Evolutionary conservation across 1,139 yeast species (phyloP), one percentile per base, ranked within the genome.

Genomic region (Yamadazyma dushanensis): DNA sequence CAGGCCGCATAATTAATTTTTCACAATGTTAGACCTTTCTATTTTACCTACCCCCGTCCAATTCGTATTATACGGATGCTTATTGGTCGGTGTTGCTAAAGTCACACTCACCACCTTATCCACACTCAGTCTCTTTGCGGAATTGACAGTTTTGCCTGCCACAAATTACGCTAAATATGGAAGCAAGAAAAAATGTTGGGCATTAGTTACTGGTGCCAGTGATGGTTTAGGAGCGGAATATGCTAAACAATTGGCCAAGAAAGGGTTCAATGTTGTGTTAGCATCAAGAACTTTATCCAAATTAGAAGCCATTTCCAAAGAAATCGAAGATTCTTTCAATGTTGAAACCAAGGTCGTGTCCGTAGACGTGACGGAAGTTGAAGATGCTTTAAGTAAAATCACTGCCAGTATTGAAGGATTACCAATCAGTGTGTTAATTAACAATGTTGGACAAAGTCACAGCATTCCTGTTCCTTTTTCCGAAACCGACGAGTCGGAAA

Each of bases 201-300:
- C 97, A 6, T 84, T 92, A 22, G 76, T 92, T 17, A 92, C 98
- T 5, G 99, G 99, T 41, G 95, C 97, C 5, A 87, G 97, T 33
- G 98, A 92, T 59, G 98, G 99, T 27, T 84, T 92, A 54, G 99
- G 99, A 41, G 88, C 89, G 56, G 96, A 92, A 58, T 92, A 77
- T 55, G 83, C 96, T 1, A 56, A 66, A 22, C 97, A 92, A 65
- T 73, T 92, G 63, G 98, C 98, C 14, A 62, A 75, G 38, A 80
- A 76, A 48, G 96, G 96, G 1, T 83, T 90, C 59, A 90, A 89
- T 51, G 61, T 92, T 33, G 81, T 86, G 5, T 70, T 94, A 48
- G 83, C 90, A 16, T 85, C 96, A 24, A 79, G 98, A 64, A 89
- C 96, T 15, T 75, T 75, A 53, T 67, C 85, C 32, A 92, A 90